These are phyloP conservation scores for Ophiostoma sp. DNA, from an alignment of 2,329 filamentous ascomycete species.

Conservation along the genomic window DNA sequence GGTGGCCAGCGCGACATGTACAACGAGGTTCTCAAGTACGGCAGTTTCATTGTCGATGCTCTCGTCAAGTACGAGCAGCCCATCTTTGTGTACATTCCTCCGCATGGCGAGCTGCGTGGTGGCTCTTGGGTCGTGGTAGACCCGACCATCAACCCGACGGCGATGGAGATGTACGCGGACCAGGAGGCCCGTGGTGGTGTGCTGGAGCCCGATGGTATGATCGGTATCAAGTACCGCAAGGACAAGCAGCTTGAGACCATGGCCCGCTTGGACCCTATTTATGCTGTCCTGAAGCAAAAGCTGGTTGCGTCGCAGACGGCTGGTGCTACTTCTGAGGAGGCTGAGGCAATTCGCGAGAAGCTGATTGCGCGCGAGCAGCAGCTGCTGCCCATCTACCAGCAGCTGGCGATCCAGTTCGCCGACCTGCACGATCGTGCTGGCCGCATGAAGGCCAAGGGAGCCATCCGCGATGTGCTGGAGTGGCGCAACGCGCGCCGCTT, in stretches of 20 bases:
- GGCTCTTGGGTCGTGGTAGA: slow-evolving; percentile 99
- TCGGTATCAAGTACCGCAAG: slow-evolving; percentile 97
- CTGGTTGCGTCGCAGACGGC: slow-evolving; percentile 52
- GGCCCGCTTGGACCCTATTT: slow-evolving; percentile 82
- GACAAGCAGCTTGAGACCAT: slow-evolving; percentile 97
- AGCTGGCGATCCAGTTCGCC: slow-evolving; percentile 94
- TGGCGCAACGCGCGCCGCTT: slow-evolving; percentile 90
- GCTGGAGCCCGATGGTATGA: slow-evolving; percentile 93
- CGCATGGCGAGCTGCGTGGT: slow-evolving; percentile 92
- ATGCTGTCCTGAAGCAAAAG: slow-evolving; percentile 77
- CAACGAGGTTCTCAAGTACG: slow-evolving; percentile 99
- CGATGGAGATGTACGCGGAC: slow-evolving; percentile 99
- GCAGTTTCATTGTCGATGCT: slow-evolving; percentile 97
- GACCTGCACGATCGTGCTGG: slow-evolving; percentile 95
- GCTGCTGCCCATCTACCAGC: slow-evolving; percentile 85
- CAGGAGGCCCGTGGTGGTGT: slow-evolving; percentile 93
- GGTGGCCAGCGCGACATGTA: slow-evolving; percentile 99
- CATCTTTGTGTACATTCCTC: slow-evolving; percentile 98
- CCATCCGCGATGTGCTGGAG: slow-evolving; percentile 74
- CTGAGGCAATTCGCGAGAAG: slow-evolving; percentile 73
- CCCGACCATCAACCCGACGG: slow-evolving; percentile 91
- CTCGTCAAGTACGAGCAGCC: slow-evolving; percentile 98
- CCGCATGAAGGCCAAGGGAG: slow-evolving; percentile 96
- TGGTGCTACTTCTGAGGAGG: slow-evolving; percentile 65
- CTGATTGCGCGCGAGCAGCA: slow-evolving; percentile 81